Base-by-base conservation (phyloP, 257 asterid species). In the Salvia miltiorrhiza region DNA sequence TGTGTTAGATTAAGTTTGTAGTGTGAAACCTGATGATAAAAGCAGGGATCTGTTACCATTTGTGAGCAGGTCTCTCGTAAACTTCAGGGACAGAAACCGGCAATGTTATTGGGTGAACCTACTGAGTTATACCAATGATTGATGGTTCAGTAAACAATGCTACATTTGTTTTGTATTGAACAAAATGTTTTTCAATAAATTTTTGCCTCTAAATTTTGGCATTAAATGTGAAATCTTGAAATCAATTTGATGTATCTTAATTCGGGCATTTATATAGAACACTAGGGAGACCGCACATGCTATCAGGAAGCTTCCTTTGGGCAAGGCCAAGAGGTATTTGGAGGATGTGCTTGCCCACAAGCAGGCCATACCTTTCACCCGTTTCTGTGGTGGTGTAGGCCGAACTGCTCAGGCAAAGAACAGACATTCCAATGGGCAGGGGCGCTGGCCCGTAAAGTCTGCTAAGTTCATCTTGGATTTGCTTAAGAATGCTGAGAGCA, bases 271-370 rank as follows among this genome's bases (percentile, higher is more conserved):
- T 52, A 24, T 63, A 2, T 40, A 81, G 88, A 84, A 84, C 71
- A 87, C 95, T 1, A 84, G 95, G 79, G 95, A 87, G 74, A 85
- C 91, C 0, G 95, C 91, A 1, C 95, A 87, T 17, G 95, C 95
- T 11, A 70, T 87, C 19, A 76, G 95, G 74, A 87, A 81, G 82
- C 73, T 87, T n/a, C n/a, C n/a, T n/a, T n/a, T n/a, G n/a, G n/a
- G n/a, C n/a, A n/a, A n/a, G n/a, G n/a, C n/a, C n/a, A n/a, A n/a
- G n/a, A n/a, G n/a, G n/a, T n/a, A n/a, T n/a, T n/a, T n/a, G n/a
- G n/a, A n/a, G n/a, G n/a, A n/a, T n/a, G n/a, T n/a, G n/a, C n/a
- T n/a, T n/a, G n/a, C n/a, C n/a, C n/a, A n/a, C n/a, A n/a, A n/a
- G n/a, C n/a, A n/a, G n/a, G n/a, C n/a, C n/a, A n/a, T n/a, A n/a